phyloP scores from a whole-genome alignment of 345 rosid genomes.

The Camelina neglecta region DNA sequence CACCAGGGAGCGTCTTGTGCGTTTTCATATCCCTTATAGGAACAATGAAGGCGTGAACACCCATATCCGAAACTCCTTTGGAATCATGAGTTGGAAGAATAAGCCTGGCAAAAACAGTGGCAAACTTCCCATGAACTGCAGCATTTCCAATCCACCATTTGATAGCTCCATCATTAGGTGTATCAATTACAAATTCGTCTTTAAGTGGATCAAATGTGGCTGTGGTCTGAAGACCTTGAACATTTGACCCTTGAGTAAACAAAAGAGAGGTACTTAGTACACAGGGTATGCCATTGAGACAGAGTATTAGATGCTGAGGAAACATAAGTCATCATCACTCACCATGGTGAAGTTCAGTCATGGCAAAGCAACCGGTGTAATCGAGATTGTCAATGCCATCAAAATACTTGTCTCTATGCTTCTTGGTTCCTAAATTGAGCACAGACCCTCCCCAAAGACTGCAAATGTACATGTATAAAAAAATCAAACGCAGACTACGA shows the following conservation, averaged over 20 bases:
- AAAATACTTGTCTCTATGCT: conserved; percentile 86
- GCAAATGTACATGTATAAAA: conserved; percentile 19
- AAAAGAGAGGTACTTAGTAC: conserved; percentile 28
- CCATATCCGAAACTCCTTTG: conserved; percentile 82
- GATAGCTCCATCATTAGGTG: conserved; percentile 93
- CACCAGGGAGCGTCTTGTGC: conserved; percentile 83
- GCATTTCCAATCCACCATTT: conserved; percentile 99
- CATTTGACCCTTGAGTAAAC: conserved; percentile 69
- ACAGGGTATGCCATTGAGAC: neutral
- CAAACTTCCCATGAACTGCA: conserved; percentile 97
- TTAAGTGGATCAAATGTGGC: conserved; percentile 85
- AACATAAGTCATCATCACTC: conserved; percentile 33
- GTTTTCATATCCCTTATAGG: conserved; percentile 89
- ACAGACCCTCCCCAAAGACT: conserved; percentile 99
- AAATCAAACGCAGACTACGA: conserved; percentile 6
- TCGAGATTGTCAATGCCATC: conserved; percentile 83
- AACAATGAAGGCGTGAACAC: conserved; percentile 97
- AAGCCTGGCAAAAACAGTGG: conserved; percentile 87
- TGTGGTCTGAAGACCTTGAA: conserved; percentile 90
- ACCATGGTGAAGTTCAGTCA: conserved; percentile 99
- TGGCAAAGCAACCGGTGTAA: conserved; percentile 96
- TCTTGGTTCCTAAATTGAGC: conserved; percentile 93
- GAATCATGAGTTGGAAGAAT: conserved; percentile 87
- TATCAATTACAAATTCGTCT: conserved; percentile 81
- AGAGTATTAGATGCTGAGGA: neutral